Percentiles rank a stretch among this genome's conserved stretches.
Conservation (phyloP, 257 asterid species). For the Ajuga chamaepitys region DNA sequence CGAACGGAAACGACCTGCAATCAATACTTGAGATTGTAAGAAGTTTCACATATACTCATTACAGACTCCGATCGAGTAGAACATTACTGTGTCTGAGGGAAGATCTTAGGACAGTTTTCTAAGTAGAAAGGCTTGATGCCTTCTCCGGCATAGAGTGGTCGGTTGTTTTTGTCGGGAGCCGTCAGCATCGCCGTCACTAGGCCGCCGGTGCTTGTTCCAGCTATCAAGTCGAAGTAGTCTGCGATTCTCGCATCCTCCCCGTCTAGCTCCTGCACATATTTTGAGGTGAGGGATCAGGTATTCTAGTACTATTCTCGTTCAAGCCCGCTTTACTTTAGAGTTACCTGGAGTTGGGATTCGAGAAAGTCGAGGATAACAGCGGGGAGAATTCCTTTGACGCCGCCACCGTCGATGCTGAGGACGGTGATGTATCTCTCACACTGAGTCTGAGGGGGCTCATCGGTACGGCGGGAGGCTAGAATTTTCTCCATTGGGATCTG, state of each 20-base stretch:
- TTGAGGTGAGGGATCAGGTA: too few species aligned
- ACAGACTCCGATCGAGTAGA: too few species aligned
- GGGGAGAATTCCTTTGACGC: slow-evolving; percentile 46
- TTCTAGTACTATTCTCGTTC: too few species aligned
- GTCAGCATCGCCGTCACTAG: slow-evolving; percentile 60
- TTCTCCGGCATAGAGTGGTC: slow-evolving; percentile 50
- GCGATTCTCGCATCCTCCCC: slow-evolving; percentile 42
- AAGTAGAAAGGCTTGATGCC: slow-evolving; percentile 59
- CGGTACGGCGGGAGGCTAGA: slow-evolving; percentile 1
- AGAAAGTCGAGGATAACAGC: slow-evolving; percentile 40
- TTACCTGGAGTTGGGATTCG: slow-evolving; percentile 49
- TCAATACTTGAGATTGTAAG: neutral
- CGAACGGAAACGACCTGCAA: slow-evolving; percentile 15
- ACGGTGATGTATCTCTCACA: slow-evolving; percentile 31
- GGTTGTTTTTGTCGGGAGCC: slow-evolving; percentile 37
- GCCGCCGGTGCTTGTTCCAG: slow-evolving; percentile 68
- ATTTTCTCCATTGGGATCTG: too few species aligned
- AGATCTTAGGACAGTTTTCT: slow-evolving; percentile 47
- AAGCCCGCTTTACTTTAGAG: too few species aligned
- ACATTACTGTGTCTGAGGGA: slow-evolving; percentile 40
- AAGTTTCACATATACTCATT: too few species aligned
- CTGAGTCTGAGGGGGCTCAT: slow-evolving; percentile 29
- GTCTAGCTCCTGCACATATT: slow-evolving; percentile 39
- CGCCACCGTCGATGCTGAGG: slow-evolving; percentile 74
- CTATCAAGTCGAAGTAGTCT: slow-evolving; percentile 50